Base-by-base conservation (phyloP, 345 rosid species). In the Salix suchowensis region DNA sequence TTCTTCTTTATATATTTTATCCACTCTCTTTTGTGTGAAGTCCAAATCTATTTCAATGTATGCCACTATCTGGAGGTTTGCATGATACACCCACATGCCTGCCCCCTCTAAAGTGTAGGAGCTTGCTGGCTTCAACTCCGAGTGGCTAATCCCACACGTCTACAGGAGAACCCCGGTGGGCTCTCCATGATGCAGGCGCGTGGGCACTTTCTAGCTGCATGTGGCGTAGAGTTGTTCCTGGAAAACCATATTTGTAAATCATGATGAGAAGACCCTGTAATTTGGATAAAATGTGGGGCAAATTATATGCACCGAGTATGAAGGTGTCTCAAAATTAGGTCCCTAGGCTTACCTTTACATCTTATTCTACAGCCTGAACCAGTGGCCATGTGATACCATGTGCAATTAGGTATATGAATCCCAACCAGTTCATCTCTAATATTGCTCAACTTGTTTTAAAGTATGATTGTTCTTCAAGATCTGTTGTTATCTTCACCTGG, bases 371-470 rank as follows among this genome's bases (percentile, higher is more conserved):
- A 24, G 48, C 70, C 69, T 74, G 55, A 71, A 74, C 70, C 65
- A 74, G 82, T 79, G 83, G 83, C 86, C 82, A 84, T 80, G 82
- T 77, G 84, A 80, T 80, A 64, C 84, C 82, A 77, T 80, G 84
- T 80, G 84, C 84, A 61, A 46, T 68, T 71, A 52, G 84, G 79
- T 46, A 36, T 36, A 50, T 61, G 74, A 73, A 37, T 67, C 13
- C 64, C 44, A 61, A 28, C 26, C 42, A 39, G 26, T 74, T 64
- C 67, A 48, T 24, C 55, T 67, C 18, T 60, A 13, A 9, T 40
- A 40, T 55, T 65, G 55, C 30, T 46, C 42, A 61, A 67, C 81
- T 68, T 81, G 67, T 79, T 75, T 48, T 70, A 55, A 62, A 36
- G 60, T 65, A 74, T 60, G 74, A 76, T 68, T 58, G n/a, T 74